Conservation (phyloP, 495 filamentous ascomycete genomes). For the Clohesyomyces aquaticus region DNA sequence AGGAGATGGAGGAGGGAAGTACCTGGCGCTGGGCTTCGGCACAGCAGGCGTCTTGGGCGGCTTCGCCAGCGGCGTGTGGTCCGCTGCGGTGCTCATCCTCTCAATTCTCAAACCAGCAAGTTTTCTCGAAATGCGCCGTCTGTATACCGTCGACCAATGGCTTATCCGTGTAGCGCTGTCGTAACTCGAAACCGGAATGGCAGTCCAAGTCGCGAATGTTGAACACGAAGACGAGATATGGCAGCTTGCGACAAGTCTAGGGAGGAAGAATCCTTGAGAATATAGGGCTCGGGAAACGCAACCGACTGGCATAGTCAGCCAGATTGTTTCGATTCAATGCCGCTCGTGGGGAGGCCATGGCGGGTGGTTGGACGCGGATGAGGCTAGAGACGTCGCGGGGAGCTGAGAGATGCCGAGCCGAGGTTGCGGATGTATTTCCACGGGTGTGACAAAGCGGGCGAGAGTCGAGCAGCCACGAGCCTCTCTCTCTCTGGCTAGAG, state of each 20-base stretch:
- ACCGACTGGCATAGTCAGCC: slow-evolving; percentile 27
- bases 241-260: neutral
- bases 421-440: slow-evolving; percentile 10
- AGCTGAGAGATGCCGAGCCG: slow-evolving; percentile 32
- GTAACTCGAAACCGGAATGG: too few species aligned
- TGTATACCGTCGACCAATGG: neutral
- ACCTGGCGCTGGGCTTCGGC: slow-evolving; percentile 50
- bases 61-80: slow-evolving; percentile 34
- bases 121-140: neutral
- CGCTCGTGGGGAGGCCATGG: slow-evolving; percentile 15
- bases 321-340: slow-evolving; percentile 2
- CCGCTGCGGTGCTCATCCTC: slow-evolving; percentile 33
- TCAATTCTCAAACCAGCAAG: neutral
- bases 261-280: neutral
- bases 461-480: slow-evolving; percentile 30
- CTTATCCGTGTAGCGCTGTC: too few species aligned
- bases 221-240: neutral
- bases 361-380: slow-evolving; percentile 21
- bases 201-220: too few species aligned
- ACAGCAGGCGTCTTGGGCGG: slow-evolving; percentile 31
- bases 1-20: slow-evolving; percentile 57
- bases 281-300: slow-evolving; percentile 8
- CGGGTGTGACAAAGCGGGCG: slow-evolving; percentile 4
- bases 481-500: too few species aligned
- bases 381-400: slow-evolving; percentile 17